Evolutionary conservation across 768 basidiomycete species (phyloP).

Genomic region (Russula emetica): DNA sequence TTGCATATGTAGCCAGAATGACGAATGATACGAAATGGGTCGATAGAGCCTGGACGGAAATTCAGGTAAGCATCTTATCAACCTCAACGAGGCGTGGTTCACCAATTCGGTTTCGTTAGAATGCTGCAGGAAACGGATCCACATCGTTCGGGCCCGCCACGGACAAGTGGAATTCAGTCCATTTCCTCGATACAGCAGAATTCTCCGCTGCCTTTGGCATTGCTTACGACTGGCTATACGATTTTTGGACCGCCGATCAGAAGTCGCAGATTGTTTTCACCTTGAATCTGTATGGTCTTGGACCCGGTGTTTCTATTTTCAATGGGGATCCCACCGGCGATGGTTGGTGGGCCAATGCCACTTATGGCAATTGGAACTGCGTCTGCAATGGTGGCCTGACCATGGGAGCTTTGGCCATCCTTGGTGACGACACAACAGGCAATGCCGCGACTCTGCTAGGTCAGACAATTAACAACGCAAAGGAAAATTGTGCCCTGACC

Average conservation of each 20-base stretch:
- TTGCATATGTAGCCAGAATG: constrained; percentile 85
- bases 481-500: constrained; percentile 59
- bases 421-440: constrained; percentile 77
- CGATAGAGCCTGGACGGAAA: constrained; percentile 78
- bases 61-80: constrained; percentile 54
- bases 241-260: constrained; percentile 72
- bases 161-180: constrained; percentile 76
- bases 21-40: constrained; percentile 91
- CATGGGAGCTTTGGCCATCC: constrained; percentile 84
- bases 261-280: constrained; percentile 61
- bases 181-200: constrained; percentile 95
- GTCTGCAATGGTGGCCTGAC: constrained; percentile 91
- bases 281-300: constrained; percentile 76
- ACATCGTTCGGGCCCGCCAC: constrained; percentile 58
- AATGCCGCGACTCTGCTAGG: constrained; percentile 61
- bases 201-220: constrained; percentile 84
- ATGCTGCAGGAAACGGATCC: constrained; percentile 69
- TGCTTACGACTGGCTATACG: constrained; percentile 96
- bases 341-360: constrained; percentile 77
- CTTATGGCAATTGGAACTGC: constrained; percentile 97
- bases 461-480: constrained; percentile 68
- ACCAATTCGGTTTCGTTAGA: constrained; percentile 39
- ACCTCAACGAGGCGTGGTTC: constrained; percentile 4
- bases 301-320: constrained; percentile 55
- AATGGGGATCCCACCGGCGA: constrained; percentile 37